Percentiles rank a stretch among this genome's conserved stretches.
phyloP scores from a whole-genome alignment of 163 green algal genomes.

The Volvox carteri region DNA sequence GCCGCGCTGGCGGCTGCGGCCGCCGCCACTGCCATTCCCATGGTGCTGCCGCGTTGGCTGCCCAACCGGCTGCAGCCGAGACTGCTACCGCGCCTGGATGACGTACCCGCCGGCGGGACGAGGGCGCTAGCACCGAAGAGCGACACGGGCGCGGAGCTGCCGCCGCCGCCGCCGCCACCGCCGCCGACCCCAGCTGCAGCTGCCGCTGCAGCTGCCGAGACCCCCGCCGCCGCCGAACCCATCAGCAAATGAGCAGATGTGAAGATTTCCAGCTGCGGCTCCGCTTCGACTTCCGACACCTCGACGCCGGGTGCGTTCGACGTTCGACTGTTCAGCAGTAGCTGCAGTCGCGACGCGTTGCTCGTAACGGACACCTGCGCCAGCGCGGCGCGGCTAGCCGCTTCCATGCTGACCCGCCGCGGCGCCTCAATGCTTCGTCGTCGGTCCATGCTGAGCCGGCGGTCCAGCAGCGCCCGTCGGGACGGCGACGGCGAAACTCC shows the following conservation, averaged over 20 bases:
- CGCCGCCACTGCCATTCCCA: not conserved
- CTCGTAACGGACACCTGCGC: constrained; percentile 42
- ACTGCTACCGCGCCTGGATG: constrained; percentile 12
- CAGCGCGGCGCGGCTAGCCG: not conserved
- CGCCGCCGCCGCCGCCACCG: not conserved
- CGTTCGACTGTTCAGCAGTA: not conserved
- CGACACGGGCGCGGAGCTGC: not conserved
- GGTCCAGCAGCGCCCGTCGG: not conserved
- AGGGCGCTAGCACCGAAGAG: not conserved
- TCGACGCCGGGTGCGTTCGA: not conserved
- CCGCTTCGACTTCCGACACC: not conserved
- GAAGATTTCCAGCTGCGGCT: not conserved
- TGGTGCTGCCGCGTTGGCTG: not conserved
- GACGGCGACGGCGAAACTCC: too few species aligned
- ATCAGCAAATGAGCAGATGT: not conserved
- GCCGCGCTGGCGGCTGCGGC: not conserved
- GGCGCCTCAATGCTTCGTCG: constrained; percentile 2
- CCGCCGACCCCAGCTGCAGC: not conserved
- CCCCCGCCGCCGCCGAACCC: not conserved
- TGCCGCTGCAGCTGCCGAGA: not conserved
- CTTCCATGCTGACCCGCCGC: constrained; percentile 4
- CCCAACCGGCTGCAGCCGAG: constrained; percentile 15
- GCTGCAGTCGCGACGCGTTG: constrained; percentile 30
- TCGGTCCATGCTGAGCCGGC: not conserved
- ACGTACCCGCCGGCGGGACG: not conserved